Base-by-base conservation (phyloP, 257 asterid species). In the Solanum paucissectum region DNA sequence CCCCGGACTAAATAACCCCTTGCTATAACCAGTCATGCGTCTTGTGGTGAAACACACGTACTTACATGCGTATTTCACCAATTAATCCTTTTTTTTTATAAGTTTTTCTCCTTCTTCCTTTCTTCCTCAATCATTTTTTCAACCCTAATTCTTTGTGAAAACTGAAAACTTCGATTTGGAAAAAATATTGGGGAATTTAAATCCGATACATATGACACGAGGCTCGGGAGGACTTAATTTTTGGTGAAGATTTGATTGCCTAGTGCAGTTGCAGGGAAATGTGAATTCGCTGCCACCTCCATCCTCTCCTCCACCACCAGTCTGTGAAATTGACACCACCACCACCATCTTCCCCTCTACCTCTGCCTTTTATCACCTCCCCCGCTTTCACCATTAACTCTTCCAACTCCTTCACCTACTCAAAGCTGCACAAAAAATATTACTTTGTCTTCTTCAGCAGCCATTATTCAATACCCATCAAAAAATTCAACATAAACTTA, bases 121-220 rank as follows among this genome's bases (percentile, higher is more conserved):
- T 52, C 62, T 0, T 55, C n/a, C 9, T 55, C 64, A 55, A 55
- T 1, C 64, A 55, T 55, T 55, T 55, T 46, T 7, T 55, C 64
- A 72, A 82, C 84, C 87, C 60, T 87, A 33, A 37, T 33, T 71
- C 25, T 71, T 32, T 55, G 64, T 55, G 64, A 55, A 42, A 42
- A 42, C 2, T 42, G 44, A 40, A 55, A 55, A 52, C 9, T 18
- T 73, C 7, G 34, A 49, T 81, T 33, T 52, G 37, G 77, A 36
- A 34, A 42, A 42, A 29, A 6, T 76, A 9, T 7, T 86, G 89
- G 66, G 86, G 21, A 6, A 40, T 90, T 88, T 40, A 89, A 82
- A 84, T 68, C 81, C 38, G 89, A 88, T 87, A 88, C 94, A 92
- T 90, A 94, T 94, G 97, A 91, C 86, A 86, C 55, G 93, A 87